These are phyloP conservation scores for Arabis alpina DNA, from an alignment of 345 rosid species.

Conservation along the genomic window DNA sequence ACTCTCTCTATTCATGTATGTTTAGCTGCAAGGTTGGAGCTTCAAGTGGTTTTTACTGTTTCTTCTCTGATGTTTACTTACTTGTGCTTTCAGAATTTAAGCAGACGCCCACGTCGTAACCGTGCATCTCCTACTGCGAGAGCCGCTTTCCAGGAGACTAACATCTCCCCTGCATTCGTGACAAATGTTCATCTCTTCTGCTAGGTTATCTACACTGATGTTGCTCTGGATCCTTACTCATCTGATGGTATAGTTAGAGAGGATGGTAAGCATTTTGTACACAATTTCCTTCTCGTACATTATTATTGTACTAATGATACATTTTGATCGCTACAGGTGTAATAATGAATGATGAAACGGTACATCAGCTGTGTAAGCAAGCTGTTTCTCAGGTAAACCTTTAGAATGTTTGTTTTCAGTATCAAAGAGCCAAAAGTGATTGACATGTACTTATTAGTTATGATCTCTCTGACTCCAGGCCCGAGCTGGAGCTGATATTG, in stretches of 20 bases:
- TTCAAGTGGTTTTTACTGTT: background rate
- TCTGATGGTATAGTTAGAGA: constrained; percentile 60
- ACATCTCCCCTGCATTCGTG: constrained; percentile 58
- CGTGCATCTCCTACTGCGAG: constrained; percentile 68
- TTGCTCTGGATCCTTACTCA: constrained; percentile 59
- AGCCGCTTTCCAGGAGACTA: constrained; percentile 88
- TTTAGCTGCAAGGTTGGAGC: too few relatives aligned
- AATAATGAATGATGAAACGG: constrained; percentile 42
- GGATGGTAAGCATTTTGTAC: constrained; percentile 44
- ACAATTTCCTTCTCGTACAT: background rate
- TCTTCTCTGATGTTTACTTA: background rate
- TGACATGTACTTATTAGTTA: background rate
- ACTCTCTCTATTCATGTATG: too few relatives aligned
- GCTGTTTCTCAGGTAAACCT: constrained; percentile 42
- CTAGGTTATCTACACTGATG: constrained; percentile 63
- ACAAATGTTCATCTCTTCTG: background rate
- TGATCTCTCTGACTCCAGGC: constrained; percentile 48
- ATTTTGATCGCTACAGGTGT: constrained; percentile 28
- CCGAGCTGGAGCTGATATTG: constrained; percentile 96
- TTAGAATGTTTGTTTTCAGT: background rate
- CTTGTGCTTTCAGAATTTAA: constrained; percentile 60
- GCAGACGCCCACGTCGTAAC: constrained; percentile 84
- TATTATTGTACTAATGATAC: background rate
- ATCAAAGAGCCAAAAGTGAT: background rate
- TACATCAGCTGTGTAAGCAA: constrained; percentile 44